A percentile compares a stretch with the other conserved stretches of the same genome.
phyloP scores from a whole-genome alignment of 805 yeast genomes.

The Barnettozyma sp. region DNA sequence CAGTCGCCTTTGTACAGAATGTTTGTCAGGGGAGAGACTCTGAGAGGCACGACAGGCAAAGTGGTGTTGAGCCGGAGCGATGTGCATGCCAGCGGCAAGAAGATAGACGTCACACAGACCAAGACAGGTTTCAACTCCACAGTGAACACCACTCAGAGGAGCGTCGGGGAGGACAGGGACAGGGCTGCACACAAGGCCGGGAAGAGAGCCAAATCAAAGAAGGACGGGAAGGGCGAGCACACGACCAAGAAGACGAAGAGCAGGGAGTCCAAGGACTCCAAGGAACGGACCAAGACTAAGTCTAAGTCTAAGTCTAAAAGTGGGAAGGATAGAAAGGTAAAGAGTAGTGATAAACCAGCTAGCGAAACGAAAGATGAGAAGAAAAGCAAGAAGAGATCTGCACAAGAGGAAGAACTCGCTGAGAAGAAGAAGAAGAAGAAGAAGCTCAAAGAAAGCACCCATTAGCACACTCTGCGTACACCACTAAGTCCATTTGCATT shows the following conservation, averaged over 20 bases:
- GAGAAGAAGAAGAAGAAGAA: constrained; percentile 2
- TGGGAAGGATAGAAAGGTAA: no score
- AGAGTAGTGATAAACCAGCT: no score
- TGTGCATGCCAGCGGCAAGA: not conserved
- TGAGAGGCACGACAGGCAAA: constrained; percentile 65
- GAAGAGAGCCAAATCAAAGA: constrained; percentile 24
- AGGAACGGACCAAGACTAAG: no score
- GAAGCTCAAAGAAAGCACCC: no score
- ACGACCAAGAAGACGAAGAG: constrained; percentile 25
- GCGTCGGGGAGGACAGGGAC: constrained; percentile 10
- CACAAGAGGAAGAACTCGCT: constrained; percentile 1
- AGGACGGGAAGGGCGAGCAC: constrained; percentile 16
- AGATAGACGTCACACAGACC: constrained; percentile 11
- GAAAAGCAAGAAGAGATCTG: constrained; percentile 7
- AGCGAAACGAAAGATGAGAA: constrained; percentile 17
- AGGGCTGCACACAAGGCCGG: constrained; percentile 21
- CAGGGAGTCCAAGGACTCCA: no score
- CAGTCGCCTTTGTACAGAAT: constrained; percentile 71
- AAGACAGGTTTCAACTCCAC: constrained; percentile 13
- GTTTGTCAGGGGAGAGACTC: constrained; percentile 84
- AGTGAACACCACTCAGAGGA: constrained; percentile 14
- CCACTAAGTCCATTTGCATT: no score
- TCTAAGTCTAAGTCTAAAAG: no score
- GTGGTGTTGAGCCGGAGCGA: constrained; percentile 13
- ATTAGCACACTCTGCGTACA: no score